Conservation (phyloP, 2,329 filamentous ascomycete species). For the Xylariomycetidae sp. region DNA sequence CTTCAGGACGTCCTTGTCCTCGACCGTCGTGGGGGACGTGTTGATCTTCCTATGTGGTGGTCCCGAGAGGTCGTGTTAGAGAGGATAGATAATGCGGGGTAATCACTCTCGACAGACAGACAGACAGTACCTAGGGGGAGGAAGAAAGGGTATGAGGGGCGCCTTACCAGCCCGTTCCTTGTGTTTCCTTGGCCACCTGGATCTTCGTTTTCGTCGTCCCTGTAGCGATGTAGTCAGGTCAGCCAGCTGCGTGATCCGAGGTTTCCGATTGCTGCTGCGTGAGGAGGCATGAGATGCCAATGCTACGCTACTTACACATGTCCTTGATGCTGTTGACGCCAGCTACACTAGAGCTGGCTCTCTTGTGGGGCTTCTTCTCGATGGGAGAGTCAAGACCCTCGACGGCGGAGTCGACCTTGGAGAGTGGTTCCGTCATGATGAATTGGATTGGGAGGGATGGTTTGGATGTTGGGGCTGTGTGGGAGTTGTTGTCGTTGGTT, state of each 20-base stretch:
- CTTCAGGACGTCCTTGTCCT: constrained; percentile 81
- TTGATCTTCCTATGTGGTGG: constrained; percentile 83
- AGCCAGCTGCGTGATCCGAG: no score
- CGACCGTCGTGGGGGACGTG: constrained; percentile 70
- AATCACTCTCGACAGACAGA: no score
- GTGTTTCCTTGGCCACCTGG: constrained; percentile 73
- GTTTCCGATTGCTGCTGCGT: no score
- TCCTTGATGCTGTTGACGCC: constrained; percentile 82
- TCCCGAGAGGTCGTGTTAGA: neutral
- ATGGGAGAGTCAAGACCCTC: constrained; percentile 64
- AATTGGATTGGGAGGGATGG: no score
- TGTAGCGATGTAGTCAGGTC: no score
- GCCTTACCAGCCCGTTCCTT: constrained; percentile 80
- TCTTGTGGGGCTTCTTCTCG: constrained; percentile 58
- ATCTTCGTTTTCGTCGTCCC: constrained; percentile 71
- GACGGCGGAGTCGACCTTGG: constrained; percentile 89
- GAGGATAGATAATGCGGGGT: no score
- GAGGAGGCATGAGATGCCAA: neutral
- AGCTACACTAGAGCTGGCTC: constrained; percentile 67
- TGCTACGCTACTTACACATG: constrained; percentile 59
- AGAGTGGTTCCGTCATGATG: constrained; percentile 53
- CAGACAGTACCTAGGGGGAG: no score
- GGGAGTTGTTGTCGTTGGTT: constrained; percentile 5
- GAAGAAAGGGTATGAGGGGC: neutral
- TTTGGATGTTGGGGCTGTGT: no score